Conservation (phyloP, 768 basidiomycete species). For the Pilatotrama ljubarskyi region DNA sequence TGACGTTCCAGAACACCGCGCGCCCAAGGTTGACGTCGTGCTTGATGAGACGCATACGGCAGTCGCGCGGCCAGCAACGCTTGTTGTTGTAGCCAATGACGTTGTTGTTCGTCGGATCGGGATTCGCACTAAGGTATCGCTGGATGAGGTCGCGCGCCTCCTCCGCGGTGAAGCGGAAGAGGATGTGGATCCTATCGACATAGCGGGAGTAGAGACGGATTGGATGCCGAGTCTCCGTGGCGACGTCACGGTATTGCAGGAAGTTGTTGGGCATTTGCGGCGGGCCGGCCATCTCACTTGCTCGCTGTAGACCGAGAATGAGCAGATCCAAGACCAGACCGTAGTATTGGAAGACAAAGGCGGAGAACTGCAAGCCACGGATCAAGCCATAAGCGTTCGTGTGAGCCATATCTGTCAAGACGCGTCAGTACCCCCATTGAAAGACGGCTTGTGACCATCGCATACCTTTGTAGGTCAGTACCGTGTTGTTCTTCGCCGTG, state of each 20-base stretch:
- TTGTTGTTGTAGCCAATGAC: slow-evolving; percentile 99
- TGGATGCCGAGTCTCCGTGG: slow-evolving; percentile 96
- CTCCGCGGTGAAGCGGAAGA: slow-evolving; percentile 97
- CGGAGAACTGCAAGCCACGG: slow-evolving; percentile 96
- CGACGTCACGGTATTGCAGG: slow-evolving; percentile 92
- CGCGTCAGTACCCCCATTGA: slow-evolving; percentile 1
- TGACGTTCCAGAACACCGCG: slow-evolving; percentile 99
- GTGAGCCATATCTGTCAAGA: slow-evolving; percentile 81
- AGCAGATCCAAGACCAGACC: slow-evolving; percentile 94
- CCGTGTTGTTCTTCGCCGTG: slow-evolving; percentile 98
- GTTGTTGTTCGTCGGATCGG: slow-evolving; percentile 98
- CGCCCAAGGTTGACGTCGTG: slow-evolving; percentile 98
- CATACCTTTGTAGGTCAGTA: slow-evolving; percentile 83
- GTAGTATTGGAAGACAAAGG: slow-evolving; percentile 99
- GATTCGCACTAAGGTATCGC: slow-evolving; percentile 94
- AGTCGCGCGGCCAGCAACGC: slow-evolving; percentile 98
- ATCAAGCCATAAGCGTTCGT: slow-evolving; percentile 97
- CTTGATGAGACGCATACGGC: slow-evolving; percentile 98
- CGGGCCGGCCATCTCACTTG: slow-evolving; percentile 98
- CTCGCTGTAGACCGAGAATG: slow-evolving; percentile 95
- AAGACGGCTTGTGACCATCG: too few species aligned
- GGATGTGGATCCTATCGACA: slow-evolving; percentile 90
- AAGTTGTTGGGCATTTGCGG: slow-evolving; percentile 98
- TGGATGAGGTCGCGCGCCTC: slow-evolving; percentile 98
- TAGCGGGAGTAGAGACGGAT: slow-evolving; percentile 97